phyloP scores from a whole-genome alignment of 1,139 yeast species.

The Sugiyamaella japonica region DNA sequence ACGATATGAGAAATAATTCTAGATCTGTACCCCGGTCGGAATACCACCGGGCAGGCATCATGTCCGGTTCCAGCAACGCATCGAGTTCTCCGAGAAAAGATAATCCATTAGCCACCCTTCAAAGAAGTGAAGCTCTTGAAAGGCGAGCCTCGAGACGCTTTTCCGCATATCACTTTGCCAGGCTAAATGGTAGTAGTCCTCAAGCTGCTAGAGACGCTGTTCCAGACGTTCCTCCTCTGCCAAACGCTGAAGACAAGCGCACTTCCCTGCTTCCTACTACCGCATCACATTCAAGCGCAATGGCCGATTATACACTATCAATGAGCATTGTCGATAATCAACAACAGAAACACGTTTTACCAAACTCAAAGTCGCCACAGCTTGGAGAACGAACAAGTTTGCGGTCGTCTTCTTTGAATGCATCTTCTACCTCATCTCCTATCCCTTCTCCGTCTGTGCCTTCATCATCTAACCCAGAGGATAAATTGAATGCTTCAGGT shows the following conservation, averaged over 20 bases:
- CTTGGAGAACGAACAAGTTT: background rate
- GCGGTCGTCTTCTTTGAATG: background rate
- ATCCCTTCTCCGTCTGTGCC: background rate
- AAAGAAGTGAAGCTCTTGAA: slow-evolving; percentile 76
- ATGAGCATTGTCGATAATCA: slow-evolving; percentile 24
- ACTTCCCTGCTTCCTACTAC: slow-evolving; percentile 32
- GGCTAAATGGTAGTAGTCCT: slow-evolving; percentile 53
- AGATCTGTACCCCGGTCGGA: slow-evolving; percentile 1
- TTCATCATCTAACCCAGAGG: background rate
- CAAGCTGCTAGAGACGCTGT: slow-evolving; percentile 28
- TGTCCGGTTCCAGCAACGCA: slow-evolving; percentile 2
- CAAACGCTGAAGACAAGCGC: slow-evolving; percentile 25
- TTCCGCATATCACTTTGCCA: slow-evolving; percentile 91
- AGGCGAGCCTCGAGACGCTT: slow-evolving; percentile 90
- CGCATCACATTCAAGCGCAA: slow-evolving; percentile 30
- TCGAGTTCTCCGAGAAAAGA: slow-evolving; percentile 17
- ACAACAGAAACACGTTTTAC: background rate
- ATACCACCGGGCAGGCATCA: background rate
- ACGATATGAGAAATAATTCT: background rate
- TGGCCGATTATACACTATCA: slow-evolving; percentile 34
- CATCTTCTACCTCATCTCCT: background rate
- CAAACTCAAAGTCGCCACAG: background rate
- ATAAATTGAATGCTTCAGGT: background rate
- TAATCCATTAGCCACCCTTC: slow-evolving; percentile 73
- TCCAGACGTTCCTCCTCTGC: slow-evolving; percentile 36